Evolutionary conservation across 257 asterid species (phyloP), one percentile per base, ranked within the genome.

Genomic region (Scutellaria barbata): DNA sequence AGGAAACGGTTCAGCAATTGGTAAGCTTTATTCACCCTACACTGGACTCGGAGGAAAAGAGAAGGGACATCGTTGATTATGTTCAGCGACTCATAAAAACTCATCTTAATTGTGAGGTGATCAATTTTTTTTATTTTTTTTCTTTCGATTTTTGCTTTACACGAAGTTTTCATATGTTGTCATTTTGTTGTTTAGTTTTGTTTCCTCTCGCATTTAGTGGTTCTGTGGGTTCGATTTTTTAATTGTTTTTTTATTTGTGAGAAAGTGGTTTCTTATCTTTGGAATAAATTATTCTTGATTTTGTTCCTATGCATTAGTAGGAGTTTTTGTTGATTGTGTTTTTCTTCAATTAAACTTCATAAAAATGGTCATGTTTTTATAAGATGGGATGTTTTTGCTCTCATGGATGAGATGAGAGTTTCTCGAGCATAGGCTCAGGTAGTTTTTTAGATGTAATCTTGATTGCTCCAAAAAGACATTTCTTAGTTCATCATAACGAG

Each of bases 1-100:
- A 86, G 79, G 83, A 68, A 55, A 81, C 76, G 55, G 83, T 76
- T 0, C 76, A 77, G 10, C 54, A 76, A 53, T 82, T 86, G 83
- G 14, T 86, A 66, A 82, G 76, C 43, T 80, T 66, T 65, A 39
- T 84, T 63, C 92, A 74, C 52, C 92, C 89, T 8, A 86, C 89
- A 0, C 71, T 80, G 4, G 87, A 84, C 72, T 76, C 87, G 5
- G 86, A 80, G 72, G 87, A 84, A 64, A 79, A 57, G 75, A 76
- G 92, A 71, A 71, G 71, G 33, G 86, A 78, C 75, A 73, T 86
- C 68, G 51, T 80, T 69, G 86, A 86, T 65, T 79, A 78, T 63
- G 40, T 86, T 20, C 83, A 78, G 66, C 73, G 76, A 3, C 87
- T 84, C 42, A 22, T 86, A 63, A 76, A 72, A 53, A 60, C 48